Evolutionary conservation across 2,329 filamentous ascomycete species (phyloP), one percentile per base, ranked within the genome.

Genomic region (Pyrenochaeta sp.): DNA sequence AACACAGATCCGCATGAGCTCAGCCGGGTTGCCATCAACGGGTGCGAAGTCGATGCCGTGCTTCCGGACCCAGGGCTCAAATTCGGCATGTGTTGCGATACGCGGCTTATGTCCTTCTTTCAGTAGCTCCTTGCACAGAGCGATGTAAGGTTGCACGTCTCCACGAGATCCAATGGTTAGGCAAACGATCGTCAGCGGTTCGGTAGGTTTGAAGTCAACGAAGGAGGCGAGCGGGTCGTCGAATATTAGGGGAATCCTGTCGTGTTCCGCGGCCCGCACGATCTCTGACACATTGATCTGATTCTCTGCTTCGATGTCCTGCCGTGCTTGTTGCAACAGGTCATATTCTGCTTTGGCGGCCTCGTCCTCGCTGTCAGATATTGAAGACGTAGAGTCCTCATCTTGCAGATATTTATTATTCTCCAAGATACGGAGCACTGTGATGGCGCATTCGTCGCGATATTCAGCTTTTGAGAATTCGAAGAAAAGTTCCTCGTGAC

Each of bases 91-190:
- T 0, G 94, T 97, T 8, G 93, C 94, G 59, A 99, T 99, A 51
- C 84, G 86, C 11, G 88, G 82, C 49, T 81, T 84, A 71, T 99
- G 94, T 0, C 94, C 94, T 58, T 99, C 92, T 0, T 87, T 88
- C 28, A 95, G 72, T 2, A 99, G 76, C 0, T 89, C 90, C 66
- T 96, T 96, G 75, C 94, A 96, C 1, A 99, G 78, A 0, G 94
- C 91, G 67, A 99, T 97, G 68, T 97, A 99, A 1, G 94, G 94
- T 68, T 99, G 94, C 3, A 99, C 93, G 67, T 99, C 94, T 17
- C 94, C 94, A 46, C 94, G 83, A 9, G 93, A 96, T 11, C 94
- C 94, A 51, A 99, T 99, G 0, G 94, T 99, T 24, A 99, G 77
- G 67, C 94, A 99, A 1, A 93, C 96, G 47, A 99, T 88, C 14